Evolutionary conservation across 129 eudicot species (phyloP), one percentile per base, ranked within the genome.

Genomic region (Sambucus nigra): DNA sequence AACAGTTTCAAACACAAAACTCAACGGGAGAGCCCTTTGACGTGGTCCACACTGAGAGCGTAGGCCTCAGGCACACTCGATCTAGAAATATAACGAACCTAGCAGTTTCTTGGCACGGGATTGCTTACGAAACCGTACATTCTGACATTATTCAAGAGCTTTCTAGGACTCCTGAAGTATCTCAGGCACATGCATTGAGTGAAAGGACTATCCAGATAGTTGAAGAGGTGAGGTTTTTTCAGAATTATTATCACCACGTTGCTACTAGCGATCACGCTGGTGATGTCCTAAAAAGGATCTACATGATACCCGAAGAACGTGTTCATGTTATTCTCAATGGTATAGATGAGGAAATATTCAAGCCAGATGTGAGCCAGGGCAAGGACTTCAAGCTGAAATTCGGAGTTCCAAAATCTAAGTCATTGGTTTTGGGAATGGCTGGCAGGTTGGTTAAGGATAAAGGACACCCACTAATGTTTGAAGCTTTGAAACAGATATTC

Each of bases 191-290:
- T 13, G 53, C 31, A 40, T 61, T 83, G 65, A 60, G 69, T 1
- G 71, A 66, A 55, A 73, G 73, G 44, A 19, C 57, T 23, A 41
- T 24, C 2, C 73, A 80, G 42, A 80, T 85, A 1, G 82, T 85
- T 17, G 72, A 80, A 53, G 94, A 85, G 64, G 70, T 77, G 0
- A 80, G 69, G 19, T 85, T 85, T 42, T 85, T 85, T 47, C 78
- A 57, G 28, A 70, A 42, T 0, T 85, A 85, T 20, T 62, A 78
- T 15, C 89, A 85, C 77, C 94, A 85, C 29, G 86, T 85, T 7
- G 94, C 94, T 28, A 85, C 89, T 3, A 85, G 94, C 31, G 80
- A 85, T 67, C 82, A 85, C 31, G 89, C 69, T 7, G 89, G 89
- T 1, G 86, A 85, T 44, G 31, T 85, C 24, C 65, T 81, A 8